Conservation (phyloP, 2,329 filamentous ascomycete species). For the Phaeoacremonium minimum region DNA sequence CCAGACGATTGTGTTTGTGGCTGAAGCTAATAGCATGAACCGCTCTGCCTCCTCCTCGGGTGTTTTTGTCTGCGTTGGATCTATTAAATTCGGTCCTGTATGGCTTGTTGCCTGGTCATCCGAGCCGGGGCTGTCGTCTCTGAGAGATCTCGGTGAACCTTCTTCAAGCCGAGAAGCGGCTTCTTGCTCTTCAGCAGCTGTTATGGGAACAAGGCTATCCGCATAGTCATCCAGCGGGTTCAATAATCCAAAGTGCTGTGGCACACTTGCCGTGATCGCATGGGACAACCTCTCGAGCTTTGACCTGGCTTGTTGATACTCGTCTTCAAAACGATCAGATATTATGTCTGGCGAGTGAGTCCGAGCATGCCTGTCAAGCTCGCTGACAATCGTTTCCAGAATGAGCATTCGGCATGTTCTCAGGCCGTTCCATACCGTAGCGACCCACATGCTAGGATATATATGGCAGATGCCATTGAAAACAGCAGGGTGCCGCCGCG, state of each 20-base stretch:
- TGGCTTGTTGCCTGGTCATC: slow-evolving; percentile 10
- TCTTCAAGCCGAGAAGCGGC: too few species aligned
- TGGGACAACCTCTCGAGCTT: slow-evolving; percentile 34
- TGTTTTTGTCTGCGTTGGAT: slow-evolving; percentile 29
- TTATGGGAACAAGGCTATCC: slow-evolving; percentile 13
- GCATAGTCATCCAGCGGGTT: slow-evolving; percentile 29
- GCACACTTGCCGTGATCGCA: slow-evolving; percentile 40
- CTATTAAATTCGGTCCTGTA: slow-evolving; percentile 31
- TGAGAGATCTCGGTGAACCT: too few species aligned
- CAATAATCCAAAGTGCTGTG: slow-evolving; percentile 45
- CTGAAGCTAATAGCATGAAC: slow-evolving; percentile 43
- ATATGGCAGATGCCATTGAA: slow-evolving; percentile 37
- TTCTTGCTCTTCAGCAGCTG: slow-evolving; percentile 9
- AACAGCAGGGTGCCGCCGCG: slow-evolving; percentile 32
- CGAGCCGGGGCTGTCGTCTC: neutral
- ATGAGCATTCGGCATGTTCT: slow-evolving; percentile 40
- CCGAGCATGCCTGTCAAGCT: slow-evolving; percentile 30
- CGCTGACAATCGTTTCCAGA: slow-evolving; percentile 40
- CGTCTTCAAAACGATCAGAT: slow-evolving; percentile 21
- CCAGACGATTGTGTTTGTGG: slow-evolving; percentile 45
- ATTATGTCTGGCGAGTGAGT: slow-evolving; percentile 15
- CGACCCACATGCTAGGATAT: slow-evolving; percentile 38
- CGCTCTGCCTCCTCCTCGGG: slow-evolving; percentile 33
- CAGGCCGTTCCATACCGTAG: slow-evolving; percentile 43
- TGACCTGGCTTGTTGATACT: slow-evolving; percentile 28